Conservation (phyloP, 495 filamentous ascomycete genomes). For the Daldinia grandis region DNA sequence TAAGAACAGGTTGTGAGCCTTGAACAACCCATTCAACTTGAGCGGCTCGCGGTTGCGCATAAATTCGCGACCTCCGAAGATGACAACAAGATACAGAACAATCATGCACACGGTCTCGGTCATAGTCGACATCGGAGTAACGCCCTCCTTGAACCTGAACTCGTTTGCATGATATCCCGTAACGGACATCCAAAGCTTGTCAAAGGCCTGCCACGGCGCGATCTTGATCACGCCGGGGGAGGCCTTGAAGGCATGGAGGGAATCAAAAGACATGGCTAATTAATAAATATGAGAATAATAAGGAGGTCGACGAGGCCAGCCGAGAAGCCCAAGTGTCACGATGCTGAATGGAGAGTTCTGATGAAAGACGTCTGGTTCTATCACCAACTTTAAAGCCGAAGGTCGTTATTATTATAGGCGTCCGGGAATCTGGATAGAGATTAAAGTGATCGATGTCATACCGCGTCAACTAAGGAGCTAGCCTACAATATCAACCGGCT, state of each 20-base stretch:
- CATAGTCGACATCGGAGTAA: slow-evolving; percentile 74
- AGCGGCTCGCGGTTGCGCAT: slow-evolving; percentile 75
- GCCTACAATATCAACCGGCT: slow-evolving; percentile 3
- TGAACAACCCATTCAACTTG: slow-evolving; percentile 72
- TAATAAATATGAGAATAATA: slow-evolving; percentile 4
- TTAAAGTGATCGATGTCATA: slow-evolving; percentile 28
- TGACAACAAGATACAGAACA: slow-evolving; percentile 72
- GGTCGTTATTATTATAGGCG: slow-evolving; percentile 33
- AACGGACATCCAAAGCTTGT: slow-evolving; percentile 74
- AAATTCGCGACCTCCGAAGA: slow-evolving; percentile 76
- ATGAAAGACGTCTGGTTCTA: not conserved
- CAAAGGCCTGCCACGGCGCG: slow-evolving; percentile 92
- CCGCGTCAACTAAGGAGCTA: slow-evolving; percentile 21
- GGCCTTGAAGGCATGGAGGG: slow-evolving; percentile 8
- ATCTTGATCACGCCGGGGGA: slow-evolving; percentile 66
- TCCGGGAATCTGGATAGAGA: slow-evolving; percentile 1
- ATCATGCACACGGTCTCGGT: slow-evolving; percentile 68
- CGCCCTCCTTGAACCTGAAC: slow-evolving; percentile 69
- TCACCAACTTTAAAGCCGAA: slow-evolving; percentile 6
- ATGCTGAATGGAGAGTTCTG: not conserved
- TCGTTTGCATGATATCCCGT: slow-evolving; percentile 75
- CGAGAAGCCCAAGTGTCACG: not conserved
- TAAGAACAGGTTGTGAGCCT: slow-evolving; percentile 80
- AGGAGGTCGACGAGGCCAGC: not conserved
- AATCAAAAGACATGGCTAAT: slow-evolving; percentile 36